Base-by-base conservation (phyloP, 2,329 filamentous ascomycete species). In the Cordyceps fumosorosea region DNA sequence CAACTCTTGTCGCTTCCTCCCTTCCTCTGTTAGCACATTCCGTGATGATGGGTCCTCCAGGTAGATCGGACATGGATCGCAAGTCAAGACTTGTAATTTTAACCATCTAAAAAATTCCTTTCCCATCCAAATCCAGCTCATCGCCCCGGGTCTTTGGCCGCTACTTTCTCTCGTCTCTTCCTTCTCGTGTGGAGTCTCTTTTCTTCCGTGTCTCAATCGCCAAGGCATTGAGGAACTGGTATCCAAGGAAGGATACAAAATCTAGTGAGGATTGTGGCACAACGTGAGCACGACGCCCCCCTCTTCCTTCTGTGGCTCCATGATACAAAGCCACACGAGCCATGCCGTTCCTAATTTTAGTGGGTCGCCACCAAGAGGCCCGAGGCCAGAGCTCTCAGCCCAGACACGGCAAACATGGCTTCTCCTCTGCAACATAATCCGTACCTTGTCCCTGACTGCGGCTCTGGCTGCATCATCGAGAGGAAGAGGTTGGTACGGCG, bases 11-110 rank as follows among this genome's bases (percentile, higher is more conserved):
- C 34, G 5, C 42, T 22, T 24, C 44, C 11, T 24, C 42, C 26
- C 26, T 48, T 22, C 42, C 42, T 57, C 55, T 24, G 18, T 18
- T n/a, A 47, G 11, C 42, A 24, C 20, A 12, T 26, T 50, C 14
- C 24, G 18, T 20, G 40, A 29, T n/a, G 45, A 56, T 34, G 54
- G 53, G 53, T 45, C 54, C 18, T 40, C 22, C 29, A 5, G 1
- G 57, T 29, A 44, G 57, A 53, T 60, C 57, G 57, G 37, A 45
- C 57, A 11, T 60, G 57, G 57, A 60, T 53, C 56, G 48, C 37
- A 48, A 20, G 11, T n/a, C 24, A 8, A 40, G 24, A 24, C 29
- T n/a, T 48, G 29, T 59, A 59, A 59, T n/a, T 52, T 52, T 52
- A 59, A 52, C 56, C 56, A 40, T 12, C 20, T 10, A 22, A 29